Conservation (phyloP, 345 rosid species). For the Populus nigra region DNA sequence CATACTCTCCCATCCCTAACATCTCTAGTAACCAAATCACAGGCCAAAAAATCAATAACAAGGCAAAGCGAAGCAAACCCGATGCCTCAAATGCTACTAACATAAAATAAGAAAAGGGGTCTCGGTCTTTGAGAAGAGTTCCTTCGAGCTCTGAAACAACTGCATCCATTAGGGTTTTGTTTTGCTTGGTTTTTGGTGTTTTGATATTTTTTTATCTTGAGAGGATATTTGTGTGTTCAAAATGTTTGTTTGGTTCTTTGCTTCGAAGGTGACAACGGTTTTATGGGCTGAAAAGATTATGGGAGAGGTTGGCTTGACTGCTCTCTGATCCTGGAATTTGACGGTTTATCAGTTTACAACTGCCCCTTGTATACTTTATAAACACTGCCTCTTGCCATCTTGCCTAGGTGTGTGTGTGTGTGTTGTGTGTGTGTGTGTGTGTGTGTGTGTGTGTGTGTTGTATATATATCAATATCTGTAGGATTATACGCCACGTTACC, state of each 20-base stretch:
- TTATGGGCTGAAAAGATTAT: slow-evolving; percentile 17
- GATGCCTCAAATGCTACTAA: slow-evolving; percentile 84
- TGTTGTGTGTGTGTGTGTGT: slow-evolving; percentile 44
- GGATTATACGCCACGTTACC: slow-evolving; percentile 45
- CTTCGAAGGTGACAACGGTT: slow-evolving; percentile 1
- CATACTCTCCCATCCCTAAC: slow-evolving; percentile 43
- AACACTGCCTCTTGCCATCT: no score
- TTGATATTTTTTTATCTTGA: slow-evolving; percentile 5
- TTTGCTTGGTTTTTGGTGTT: not conserved
- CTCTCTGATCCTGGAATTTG: slow-evolving; percentile 30
- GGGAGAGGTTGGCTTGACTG: slow-evolving; percentile 42
- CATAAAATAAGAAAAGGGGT: slow-evolving; percentile 84
- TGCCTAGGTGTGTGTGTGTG: slow-evolving; percentile 36
- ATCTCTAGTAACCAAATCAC: slow-evolving; percentile 49
- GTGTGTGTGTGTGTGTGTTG: slow-evolving; percentile 43
- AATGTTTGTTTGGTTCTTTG: not conserved
- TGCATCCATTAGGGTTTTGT: slow-evolving; percentile 37
- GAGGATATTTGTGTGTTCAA: not conserved
- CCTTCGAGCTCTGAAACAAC: slow-evolving; percentile 85
- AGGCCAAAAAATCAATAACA: slow-evolving; percentile 63
- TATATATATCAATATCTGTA: slow-evolving; percentile 19
- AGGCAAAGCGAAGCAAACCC: slow-evolving; percentile 65
- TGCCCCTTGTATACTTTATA: slow-evolving; percentile 24
- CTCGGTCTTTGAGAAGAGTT: slow-evolving; percentile 51
- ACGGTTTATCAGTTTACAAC: slow-evolving; percentile 75